These are phyloP conservation scores for Camelina hispida DNA, from an alignment of 345 rosid species.

Conservation along the genomic window DNA sequence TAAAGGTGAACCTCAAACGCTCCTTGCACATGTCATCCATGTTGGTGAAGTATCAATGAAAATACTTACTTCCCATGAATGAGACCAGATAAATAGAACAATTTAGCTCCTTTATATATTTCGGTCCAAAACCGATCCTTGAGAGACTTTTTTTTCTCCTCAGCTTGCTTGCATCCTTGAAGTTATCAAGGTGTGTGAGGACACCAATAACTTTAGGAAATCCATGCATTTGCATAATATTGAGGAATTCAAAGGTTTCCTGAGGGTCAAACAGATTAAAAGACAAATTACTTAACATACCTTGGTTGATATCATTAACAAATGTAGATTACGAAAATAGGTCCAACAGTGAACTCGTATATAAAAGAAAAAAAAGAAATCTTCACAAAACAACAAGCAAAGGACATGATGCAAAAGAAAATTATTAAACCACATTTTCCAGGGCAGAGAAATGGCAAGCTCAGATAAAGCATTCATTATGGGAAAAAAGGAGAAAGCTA, in stretches of 20 bases:
- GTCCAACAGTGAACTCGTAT: neutral
- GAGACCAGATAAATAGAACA: conserved; percentile 91
- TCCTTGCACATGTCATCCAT: conserved; percentile 16
- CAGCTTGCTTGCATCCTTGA: conserved; percentile 87
- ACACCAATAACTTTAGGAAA: conserved; percentile 96
- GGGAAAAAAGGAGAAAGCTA: conserved; percentile 1
- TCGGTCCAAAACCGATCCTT: conserved; percentile 99
- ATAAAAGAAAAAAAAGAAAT: neutral
- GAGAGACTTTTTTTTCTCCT: conserved; percentile 84
- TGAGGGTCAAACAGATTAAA: conserved; percentile 42
- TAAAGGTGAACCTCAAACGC: conserved; percentile 23
- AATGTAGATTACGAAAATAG: neutral
- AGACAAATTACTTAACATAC: neutral
- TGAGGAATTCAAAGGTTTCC: conserved; percentile 98
- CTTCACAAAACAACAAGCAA: neutral
- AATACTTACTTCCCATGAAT: conserved; percentile 82
- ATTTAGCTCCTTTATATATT: conserved; percentile 84
- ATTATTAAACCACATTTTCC: neutral
- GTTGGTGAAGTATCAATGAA: conserved; percentile 22
- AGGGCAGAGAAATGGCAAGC: neutral
- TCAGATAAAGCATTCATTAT: neutral
- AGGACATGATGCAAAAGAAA: conserved; percentile 15
- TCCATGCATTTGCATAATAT: conserved; percentile 94
- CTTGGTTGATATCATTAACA: neutral
- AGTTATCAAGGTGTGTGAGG: conserved; percentile 94